Evolutionary conservation across 106 monocot genomes (phyloP), one percentile per base, ranked within the genome.

Genomic region (Iris macrosiphon): DNA sequence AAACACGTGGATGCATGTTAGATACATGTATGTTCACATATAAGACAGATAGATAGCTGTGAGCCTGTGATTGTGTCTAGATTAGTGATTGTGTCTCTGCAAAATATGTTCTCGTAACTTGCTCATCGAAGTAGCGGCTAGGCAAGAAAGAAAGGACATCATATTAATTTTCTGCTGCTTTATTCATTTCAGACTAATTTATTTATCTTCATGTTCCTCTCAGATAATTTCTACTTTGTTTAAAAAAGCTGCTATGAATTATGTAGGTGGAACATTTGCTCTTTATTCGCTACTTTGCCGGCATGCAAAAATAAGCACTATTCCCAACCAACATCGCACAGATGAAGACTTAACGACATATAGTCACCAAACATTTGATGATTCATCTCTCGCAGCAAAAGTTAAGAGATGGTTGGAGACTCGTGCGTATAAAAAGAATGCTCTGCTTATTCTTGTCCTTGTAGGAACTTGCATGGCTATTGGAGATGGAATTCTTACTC

Each of bases 401-500:
- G 58, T 71, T 32, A 84, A 78, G 63, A 15, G 29, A 42, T 84
- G 74, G 70, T 52, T 84, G 25, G 83, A 84, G 45, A 34, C 57
- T 7, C 57, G 60, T 71, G 17, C 33, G 49, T 84, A 62, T 40
- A 84, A 63, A 40, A 84, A 78, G 57, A 84, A 78, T 63, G 51
- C 33, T 0, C 50, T 84, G 43, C 83, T 84, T 55, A 43, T 84
- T 71, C 65, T 84, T 71, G 83, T 78, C 28, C 74, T 84, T 59
- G 56, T 84, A 31, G 83, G 78, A 7, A 84, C 83, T 44, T 84
- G 74, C 25, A 78, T 78, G 78, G 66, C 61, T 0, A 78, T 84
- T 58, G 78, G 83, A 43, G 78, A 84, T 77, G 78, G 83, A 38
- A 84, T 84, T 71, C 74, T 84, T 53, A 78, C 83, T 61, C 83